Conservation (phyloP, 2,329 filamentous ascomycete genomes). For the Penicillium sp. region DNA sequence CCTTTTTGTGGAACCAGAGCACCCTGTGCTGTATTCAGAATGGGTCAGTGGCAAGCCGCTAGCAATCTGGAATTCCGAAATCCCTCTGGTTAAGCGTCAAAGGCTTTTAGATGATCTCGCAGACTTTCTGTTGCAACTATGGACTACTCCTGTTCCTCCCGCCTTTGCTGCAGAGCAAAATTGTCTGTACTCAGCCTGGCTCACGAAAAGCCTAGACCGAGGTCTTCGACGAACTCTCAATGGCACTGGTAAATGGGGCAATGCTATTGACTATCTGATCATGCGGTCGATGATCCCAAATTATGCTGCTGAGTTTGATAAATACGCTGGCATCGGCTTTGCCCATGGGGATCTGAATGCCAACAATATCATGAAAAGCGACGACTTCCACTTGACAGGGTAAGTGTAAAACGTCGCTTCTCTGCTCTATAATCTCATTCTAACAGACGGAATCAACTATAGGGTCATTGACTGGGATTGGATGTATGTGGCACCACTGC, state of each 20-base stretch:
- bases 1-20: background rate
- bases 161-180: background rate
- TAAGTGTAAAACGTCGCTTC: background rate
- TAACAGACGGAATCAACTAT: background rate
- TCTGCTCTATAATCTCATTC: background rate
- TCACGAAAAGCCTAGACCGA: constrained; percentile 15
- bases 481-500: constrained; percentile 16
- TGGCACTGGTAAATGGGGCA: constrained; percentile 16
- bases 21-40: constrained; percentile 12
- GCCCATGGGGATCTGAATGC: constrained; percentile 18
- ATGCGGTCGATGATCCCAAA: constrained; percentile 21
- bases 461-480: constrained; percentile 22
- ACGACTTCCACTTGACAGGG: constrained; percentile 17
- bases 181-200: constrained; percentile 12
- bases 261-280: constrained; percentile 20
- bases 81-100: background rate
- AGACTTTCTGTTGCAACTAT: constrained; percentile 14
- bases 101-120: constrained; percentile 8
- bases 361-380: constrained; percentile 17
- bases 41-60: constrained; percentile 9
- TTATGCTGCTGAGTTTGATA: constrained; percentile 16
- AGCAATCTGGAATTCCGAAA: constrained; percentile 3
- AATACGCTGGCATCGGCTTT: constrained; percentile 16
- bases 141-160: constrained; percentile 7
- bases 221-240: constrained; percentile 15